Base-by-base conservation (phyloP, 2,329 filamentous ascomycete species). In the Calonectria leucothoes region DNA sequence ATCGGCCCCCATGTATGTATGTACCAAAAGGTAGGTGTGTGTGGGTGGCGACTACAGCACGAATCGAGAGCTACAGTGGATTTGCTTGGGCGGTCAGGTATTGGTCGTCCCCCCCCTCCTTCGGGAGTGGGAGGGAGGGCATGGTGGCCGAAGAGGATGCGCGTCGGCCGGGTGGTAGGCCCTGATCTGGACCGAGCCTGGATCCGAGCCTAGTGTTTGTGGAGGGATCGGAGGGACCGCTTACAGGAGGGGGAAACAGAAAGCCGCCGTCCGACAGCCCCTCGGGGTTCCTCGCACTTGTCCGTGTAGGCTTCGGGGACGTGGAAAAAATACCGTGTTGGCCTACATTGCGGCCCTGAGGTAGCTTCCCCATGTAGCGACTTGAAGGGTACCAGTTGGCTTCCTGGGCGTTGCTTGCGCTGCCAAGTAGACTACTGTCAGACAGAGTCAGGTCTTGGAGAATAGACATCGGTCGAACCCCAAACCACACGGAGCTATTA, bases 1-100 rank as follows among this genome's bases (percentile, higher is more conserved):
- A 78, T 78, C 76, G 77, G 77, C 73, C 63, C 51, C 45, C 31
- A n/a, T n/a, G n/a, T n/a, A n/a, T n/a, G n/a, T n/a, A n/a, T n/a
- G n/a, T n/a, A n/a, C n/a, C n/a, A n/a, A n/a, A n/a, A n/a, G n/a
- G n/a, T n/a, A n/a, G n/a, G n/a, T n/a, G n/a, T 49, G 42, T 10
- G 37, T 49, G 51, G 51, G 37, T 68, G 52, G 52, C 52, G 66
- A 55, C 66, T 37, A 10, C 51, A 45, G 31, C 31, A 6, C 33
- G 10, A 33, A 39, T 61, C 33, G 23, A 61, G 23, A n/a, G 29
- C 49, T 37, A n/a, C 57, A 63, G 55, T 51, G 67, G 55, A 29
- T 35, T 35, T 27, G 23, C 27, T 49, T 61, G 61, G 29, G 51
- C 59, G 25, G 25, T 59, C 31, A 25, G 27, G 59, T 15, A 39